Evolutionary conservation across 202 grass and related monocot species (phyloP), one percentile per base, ranked within the genome.

Genomic region (Saccharum hybrid): DNA sequence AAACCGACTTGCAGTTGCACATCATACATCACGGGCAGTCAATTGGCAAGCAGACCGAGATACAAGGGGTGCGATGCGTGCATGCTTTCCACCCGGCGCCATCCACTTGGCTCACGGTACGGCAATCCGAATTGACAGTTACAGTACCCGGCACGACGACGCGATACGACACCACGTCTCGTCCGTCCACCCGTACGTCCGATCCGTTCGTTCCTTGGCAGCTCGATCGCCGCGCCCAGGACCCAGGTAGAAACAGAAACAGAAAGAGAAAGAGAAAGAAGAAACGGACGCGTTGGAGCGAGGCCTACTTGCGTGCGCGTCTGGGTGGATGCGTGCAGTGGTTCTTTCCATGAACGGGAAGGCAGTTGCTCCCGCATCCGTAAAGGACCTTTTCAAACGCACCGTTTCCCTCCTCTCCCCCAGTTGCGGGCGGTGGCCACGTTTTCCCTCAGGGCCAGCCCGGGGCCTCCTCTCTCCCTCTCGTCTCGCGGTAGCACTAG

Each of bases 321-420:
- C n/a, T n/a, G n/a, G 36, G 36, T 12, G 26, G 23, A 1, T 15
- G 26, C 38, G 13, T 3, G 16, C 7, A 28, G 28, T 26, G 46
- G 1, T 10, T 15, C 31, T 60, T 43, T 43, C 49, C 34, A 49
- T 16, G 43, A 74, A 74, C 13, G n/a, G 38, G 18, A 23, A 33
- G 73, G 74, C 83, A 8, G 65, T 39, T 71, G 49, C 82, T 61
- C 45, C 23, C 45, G 26, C 81, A 57, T 66, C 45, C 36, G 74
- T 59, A 10, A 38, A 66, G 8, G 67, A 74, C 86, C 75, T 48
- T 79, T 88, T 79, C 75, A 88, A 78, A 77, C 78, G 59, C 68
- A 42, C 52, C 59, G 68, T 36, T 33, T 33, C 60, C 33, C 18
- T 75, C 49, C 4, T 5, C 0, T 2, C 4, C 12, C 22, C 10